Base-by-base conservation (phyloP, 2,329 filamentous ascomycete species). In the Paecilomyces variotii region DNA sequence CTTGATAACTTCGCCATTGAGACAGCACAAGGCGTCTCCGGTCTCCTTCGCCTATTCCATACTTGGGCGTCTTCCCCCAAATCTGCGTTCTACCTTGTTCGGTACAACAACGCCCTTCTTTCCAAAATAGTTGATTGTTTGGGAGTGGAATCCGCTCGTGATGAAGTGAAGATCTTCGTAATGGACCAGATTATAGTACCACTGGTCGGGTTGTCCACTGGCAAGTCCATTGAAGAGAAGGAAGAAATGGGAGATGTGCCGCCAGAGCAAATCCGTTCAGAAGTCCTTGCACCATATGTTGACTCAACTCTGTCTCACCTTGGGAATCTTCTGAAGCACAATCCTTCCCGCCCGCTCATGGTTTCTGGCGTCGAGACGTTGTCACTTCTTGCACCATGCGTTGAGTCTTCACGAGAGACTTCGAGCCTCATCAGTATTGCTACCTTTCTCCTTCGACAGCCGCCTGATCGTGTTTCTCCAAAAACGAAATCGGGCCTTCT, bases 11-110 rank as follows among this genome's bases (percentile, higher is more conserved):
- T 99, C 57, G 85, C 91, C 0, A 80, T 84, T 4, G 94, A 99
- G 76, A 96, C 90, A 51, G 89, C 91, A 0, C 92, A 99, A 70
- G 90, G 91, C 12, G 80, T 97, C 6, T 97, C 94, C 2, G 89
- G 87, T 14, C 83, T 91, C 49, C 82, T 97, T 61, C 87, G 87
- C 62, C 79, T 99, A 4, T 85, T 99, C 62, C 86, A 85, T 2
- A 89, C 88, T 1, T 96, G 93, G 89, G 87, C 90, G 2, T 82
- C 83, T 59, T 81, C 87, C 25, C 79, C 84, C 0, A 82, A 80
- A 61, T 87, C 86, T 0, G 86, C 87, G 0, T 69, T 86, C 5
- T 90, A 94, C 65, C 80, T 99, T 6, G 83, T 87, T 11, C 73
- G 82, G 6, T 82, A 86, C 59, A 82, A 86, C 55, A 65, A 72